phyloP scores from a whole-genome alignment of 306 rosid species.

The Acacia melanoxylon region DNA sequence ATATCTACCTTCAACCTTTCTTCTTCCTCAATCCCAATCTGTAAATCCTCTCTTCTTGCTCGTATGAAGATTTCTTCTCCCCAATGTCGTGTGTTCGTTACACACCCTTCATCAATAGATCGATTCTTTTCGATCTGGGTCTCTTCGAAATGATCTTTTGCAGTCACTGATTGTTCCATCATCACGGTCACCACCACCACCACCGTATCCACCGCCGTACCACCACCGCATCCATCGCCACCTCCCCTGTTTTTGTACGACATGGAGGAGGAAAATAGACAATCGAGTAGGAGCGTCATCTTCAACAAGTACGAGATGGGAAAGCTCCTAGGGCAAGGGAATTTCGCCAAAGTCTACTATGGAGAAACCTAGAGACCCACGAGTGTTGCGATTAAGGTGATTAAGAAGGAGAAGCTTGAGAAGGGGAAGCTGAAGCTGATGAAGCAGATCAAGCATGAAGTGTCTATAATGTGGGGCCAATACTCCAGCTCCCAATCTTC shows the following conservation, averaged over 20 bases:
- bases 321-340: slow-evolving; percentile 68
- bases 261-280: slow-evolving; percentile 16
- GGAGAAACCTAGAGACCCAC: slow-evolving; percentile 48
- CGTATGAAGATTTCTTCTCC: slow-evolving; percentile 38
- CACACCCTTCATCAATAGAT: slow-evolving; percentile 33
- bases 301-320: slow-evolving; percentile 81
- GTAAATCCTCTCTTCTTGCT: background rate
- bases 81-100: slow-evolving; percentile 28
- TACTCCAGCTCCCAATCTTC: too few species aligned
- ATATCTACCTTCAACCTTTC: background rate
- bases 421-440: slow-evolving; percentile 50
- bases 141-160: slow-evolving; percentile 2
- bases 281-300: slow-evolving; percentile 35
- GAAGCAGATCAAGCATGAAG: slow-evolving; percentile 72
- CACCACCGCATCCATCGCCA: background rate
- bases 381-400: slow-evolving; percentile 78
- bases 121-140: slow-evolving; percentile 26
- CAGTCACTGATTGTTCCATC: background rate
- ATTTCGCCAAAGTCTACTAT: slow-evolving; percentile 72
- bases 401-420: slow-evolving; percentile 57
- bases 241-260: background rate
- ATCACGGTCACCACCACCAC: background rate
- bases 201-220: too few species aligned
- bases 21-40: background rate
- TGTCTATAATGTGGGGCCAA: slow-evolving; percentile 76